phyloP scores from a whole-genome alignment of 1,284 basidiomycete genomes.

The Coniophora puteana region DNA sequence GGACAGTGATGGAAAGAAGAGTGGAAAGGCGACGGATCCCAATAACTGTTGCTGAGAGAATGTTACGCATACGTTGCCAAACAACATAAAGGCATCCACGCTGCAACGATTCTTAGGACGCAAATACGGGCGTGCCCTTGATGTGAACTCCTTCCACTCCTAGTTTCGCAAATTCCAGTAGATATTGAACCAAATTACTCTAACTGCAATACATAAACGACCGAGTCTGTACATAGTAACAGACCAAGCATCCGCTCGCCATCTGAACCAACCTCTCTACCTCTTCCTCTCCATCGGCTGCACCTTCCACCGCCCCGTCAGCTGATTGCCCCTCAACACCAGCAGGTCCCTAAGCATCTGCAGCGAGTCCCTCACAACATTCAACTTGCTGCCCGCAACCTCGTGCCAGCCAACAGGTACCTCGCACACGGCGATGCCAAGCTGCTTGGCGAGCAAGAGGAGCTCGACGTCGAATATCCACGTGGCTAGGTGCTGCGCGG shows the following conservation, averaged over 20 bases:
- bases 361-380: slow-evolving; percentile 78
- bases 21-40: too few relatives aligned
- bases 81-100: too few relatives aligned
- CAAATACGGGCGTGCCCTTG: too few relatives aligned
- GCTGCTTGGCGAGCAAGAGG: slow-evolving; percentile 80
- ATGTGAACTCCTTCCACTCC: too few relatives aligned
- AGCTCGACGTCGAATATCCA: slow-evolving; percentile 98
- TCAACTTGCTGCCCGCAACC: slow-evolving; percentile 87
- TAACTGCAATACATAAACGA: slow-evolving; percentile 20
- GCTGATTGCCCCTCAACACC: slow-evolving; percentile 79
- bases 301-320: slow-evolving; percentile 66
- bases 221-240: too few relatives aligned
- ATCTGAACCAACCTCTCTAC: too few relatives aligned
- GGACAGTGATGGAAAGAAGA: too few relatives aligned
- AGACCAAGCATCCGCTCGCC: too few relatives aligned
- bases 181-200: not conserved
- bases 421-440: slow-evolving; percentile 75
- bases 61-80: too few relatives aligned
- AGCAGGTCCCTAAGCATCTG: slow-evolving; percentile 88
- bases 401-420: slow-evolving; percentile 92
- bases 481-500: slow-evolving; percentile 75
- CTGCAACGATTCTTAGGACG: too few relatives aligned
- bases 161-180: not conserved
- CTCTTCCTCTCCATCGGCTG: slow-evolving; percentile 14
- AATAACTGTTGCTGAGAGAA: too few relatives aligned